These are phyloP conservation scores for Stemphylium vesicarium DNA, from an alignment of 2,329 filamentous ascomycete species.

Conservation along the genomic window DNA sequence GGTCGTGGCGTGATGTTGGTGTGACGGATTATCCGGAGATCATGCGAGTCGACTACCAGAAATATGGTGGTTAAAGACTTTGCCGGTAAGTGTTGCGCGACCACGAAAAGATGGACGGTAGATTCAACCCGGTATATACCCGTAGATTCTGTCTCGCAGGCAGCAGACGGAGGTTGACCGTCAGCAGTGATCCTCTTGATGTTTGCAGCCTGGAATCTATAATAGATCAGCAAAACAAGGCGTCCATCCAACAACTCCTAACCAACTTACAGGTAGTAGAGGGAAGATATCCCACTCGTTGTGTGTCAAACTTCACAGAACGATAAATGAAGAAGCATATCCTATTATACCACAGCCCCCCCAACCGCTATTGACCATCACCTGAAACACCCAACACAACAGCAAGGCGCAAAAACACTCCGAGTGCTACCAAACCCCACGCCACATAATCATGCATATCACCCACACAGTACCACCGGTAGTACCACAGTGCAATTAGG, in stretches of 20 bases:
- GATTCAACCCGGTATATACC: not conserved
- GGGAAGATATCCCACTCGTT: not conserved
- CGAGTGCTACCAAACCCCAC: not conserved
- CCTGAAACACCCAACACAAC: constrained; percentile 33
- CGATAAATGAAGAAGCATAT: not conserved
- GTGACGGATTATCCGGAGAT: constrained; percentile 32
- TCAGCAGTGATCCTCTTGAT: not conserved
- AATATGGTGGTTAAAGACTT: constrained; percentile 24
- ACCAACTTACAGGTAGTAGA: not conserved
- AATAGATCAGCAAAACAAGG: not conserved
- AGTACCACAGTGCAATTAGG: not conserved
- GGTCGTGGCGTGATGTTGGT: constrained; percentile 42
- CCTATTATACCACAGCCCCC: constrained; percentile 10
- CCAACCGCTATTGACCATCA: constrained; percentile 22
- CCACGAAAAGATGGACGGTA: constrained; percentile 9
- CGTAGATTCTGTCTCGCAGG: not conserved
- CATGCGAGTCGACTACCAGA: constrained; percentile 28
- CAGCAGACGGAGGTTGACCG: not conserved
- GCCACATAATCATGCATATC: not conserved
- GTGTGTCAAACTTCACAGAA: not conserved
- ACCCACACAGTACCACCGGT: not conserved
- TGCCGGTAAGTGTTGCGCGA: constrained; percentile 25
- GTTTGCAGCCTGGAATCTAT: not conserved
- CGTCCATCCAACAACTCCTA: not conserved
- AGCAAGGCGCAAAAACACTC: constrained; percentile 20